Evolutionary conservation across 2,329 filamentous ascomycete species (phyloP), one percentile per base, ranked within the genome.

Genomic region (Catunica adiposa): DNA sequence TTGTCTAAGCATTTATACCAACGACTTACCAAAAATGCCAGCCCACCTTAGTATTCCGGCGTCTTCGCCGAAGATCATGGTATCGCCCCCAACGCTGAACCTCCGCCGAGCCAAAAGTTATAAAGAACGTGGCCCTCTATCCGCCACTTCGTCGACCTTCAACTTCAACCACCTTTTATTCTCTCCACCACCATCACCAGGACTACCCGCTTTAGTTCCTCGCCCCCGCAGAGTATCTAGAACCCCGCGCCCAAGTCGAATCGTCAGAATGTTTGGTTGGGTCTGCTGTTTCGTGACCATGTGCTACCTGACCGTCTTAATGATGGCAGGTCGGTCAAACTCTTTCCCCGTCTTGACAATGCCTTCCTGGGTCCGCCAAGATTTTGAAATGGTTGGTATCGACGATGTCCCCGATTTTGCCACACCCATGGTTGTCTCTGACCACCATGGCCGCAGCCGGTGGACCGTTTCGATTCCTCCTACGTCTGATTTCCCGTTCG

Each of bases 401-500:
- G 76, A 80, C 59, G 71, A 72, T 44, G 66, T 88, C n/a, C 85
- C 86, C 0, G 75, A 83, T 26, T 80, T 85, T 59, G 82, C 86
- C 0, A 84, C 83, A 0, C 84, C 86, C 0, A 74, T 92, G 20
- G 74, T 86, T 4, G 73, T 89, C 48, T 78, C 75, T 14, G 84
- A 89, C 67, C 69, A 71, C 25, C 71, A 73, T 47, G 84, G 83
- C 2, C 76, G 74, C 53, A 72, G 80, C 9, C 83, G 78, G 65
- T 94, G 88, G 88, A 92, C 87, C 0, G 77, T 94, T 9, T 88
- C 80, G 1, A 89, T 94, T 38, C 87, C 87, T 0, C 71, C 75
- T 5, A 74, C 74, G 57, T 71, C 75, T 48, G 70, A 73, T 2
- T 90, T 90, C 59, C 87, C 87, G 1, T 67, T 92, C 1, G 67